Evolutionary conservation across 495 filamentous ascomycete genomes (phyloP), one percentile per base, ranked within the genome.

Genomic region (Extremus antarcticus): DNA sequence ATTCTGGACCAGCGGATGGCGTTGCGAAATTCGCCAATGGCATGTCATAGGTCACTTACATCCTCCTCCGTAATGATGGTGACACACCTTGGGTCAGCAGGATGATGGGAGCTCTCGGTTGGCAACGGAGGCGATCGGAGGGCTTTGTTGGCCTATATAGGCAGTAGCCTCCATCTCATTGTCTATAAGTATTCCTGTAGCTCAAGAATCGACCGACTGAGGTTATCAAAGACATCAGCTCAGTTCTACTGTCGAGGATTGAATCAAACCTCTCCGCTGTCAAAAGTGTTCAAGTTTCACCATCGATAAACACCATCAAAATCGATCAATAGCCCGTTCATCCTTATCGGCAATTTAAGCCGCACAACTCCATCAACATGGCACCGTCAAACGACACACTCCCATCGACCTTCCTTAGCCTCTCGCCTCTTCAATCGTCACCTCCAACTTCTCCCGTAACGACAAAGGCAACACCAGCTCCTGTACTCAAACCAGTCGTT

Each of bases 341-440:
- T n/a, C n/a, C n/a, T n/a, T n/a, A n/a, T n/a, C n/a, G n/a, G n/a
- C n/a, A n/a, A n/a, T n/a, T n/a, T n/a, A n/a, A n/a, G n/a, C n/a
- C n/a, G 7, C 4, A 35, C 29, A 35, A 35, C 7, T 7, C 29
- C 29, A 35, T n/a, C 41, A 45, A 45, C 15, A 55, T 48, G 35
- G 13, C 52, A 21, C 39, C 52, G 7, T 22, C 49, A 48, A 24
- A 2, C 10, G 20, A 9, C 19, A 40, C 50, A 7, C 9, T 20
- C 19, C 20, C 20, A 39, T 47, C 46, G 7, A 22, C 57, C 17
- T 59, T 59, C 48, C 47, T 59, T 41, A 59, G 57, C 52, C 57
- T 59, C n/a, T 45, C 25, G 17, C 57, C 57, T 15, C 35, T 47
- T 23, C 46, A 50, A 35, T 59, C 57, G 13, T 49, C 52, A 22